Evolutionary conservation across 2,329 filamentous ascomycete species (phyloP), one percentile per base, ranked within the genome.

Genomic region (Westerdykella ornata): DNA sequence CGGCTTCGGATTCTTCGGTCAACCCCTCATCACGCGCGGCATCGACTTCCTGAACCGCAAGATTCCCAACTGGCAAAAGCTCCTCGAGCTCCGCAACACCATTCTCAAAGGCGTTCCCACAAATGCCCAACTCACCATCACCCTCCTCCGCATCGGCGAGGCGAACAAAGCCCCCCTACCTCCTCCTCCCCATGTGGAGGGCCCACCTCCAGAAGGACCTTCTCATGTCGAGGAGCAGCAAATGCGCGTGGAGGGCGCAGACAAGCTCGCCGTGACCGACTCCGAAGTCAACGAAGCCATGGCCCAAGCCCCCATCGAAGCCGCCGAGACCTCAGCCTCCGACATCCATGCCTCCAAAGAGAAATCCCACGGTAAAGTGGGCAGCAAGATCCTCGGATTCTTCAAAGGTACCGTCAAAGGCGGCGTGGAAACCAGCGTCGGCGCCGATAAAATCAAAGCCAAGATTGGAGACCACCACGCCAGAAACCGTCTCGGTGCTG

Each of bases 31-130:
- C 41, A 69, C 71, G 22, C 75, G 74, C 11, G 77, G 72, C 2
- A 58, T 87, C 3, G 63, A 65, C 11, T 76, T 78, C 51, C 64
- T 86, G 19, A 82, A 85, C 61, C 68, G 66, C 12, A 72, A 71
- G 34, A 73, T 81, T 51, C 85, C 85, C 1, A 70, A 81, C 51
- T 92, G 86, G 86, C 74, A 85, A 54, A 85, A 83, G 51, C 70
- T 87, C 5, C 70, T 90, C 13, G 81, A 88, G 54, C 67, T 88
- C 9, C 76, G 83, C 45, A 88, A 88, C 16, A 87, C 84, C 0
- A 61, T 92, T 1, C 77, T 94, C 38, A 86, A 84, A 57, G 85
- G 86, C 2, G 81, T 92, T 0, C 88, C 88, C 1, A 94, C 87
- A 1, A 92, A 94, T 58, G 85, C 86, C 3, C 88, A 94, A 57